Evolutionary conservation across 768 basidiomycete genomes (phyloP).

Genomic region (Coprinopsis cinerea): DNA sequence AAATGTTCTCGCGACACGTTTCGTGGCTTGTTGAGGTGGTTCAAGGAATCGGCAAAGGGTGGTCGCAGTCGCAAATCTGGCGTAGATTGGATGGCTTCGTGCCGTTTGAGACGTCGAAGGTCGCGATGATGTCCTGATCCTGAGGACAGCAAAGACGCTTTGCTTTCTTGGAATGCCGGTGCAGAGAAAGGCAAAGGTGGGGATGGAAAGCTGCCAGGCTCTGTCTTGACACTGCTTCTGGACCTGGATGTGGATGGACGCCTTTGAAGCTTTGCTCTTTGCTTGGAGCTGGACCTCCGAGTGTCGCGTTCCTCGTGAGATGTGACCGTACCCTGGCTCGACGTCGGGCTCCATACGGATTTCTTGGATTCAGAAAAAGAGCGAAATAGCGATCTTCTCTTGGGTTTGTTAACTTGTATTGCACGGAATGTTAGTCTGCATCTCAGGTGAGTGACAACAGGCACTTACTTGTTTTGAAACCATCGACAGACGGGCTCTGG

Average conservation of each 20-base stretch:
- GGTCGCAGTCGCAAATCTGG: neutral
- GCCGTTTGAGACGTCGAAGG: too few species aligned
- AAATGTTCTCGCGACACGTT: neutral
- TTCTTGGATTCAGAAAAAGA: slow-evolving; percentile 7
- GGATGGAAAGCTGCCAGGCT: neutral
- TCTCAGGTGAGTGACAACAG: neutral
- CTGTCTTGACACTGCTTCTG: neutral
- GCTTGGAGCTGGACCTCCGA: neutral
- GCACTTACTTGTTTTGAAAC: too few species aligned
- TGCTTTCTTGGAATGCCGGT: neutral
- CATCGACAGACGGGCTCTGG: too few species aligned
- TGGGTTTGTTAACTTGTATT: neutral
- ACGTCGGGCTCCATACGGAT: neutral
- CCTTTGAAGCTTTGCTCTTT: too few species aligned
- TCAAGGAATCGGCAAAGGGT: neutral
- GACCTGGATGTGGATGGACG: neutral
- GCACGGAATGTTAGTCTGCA: neutral
- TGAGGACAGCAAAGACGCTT: neutral
- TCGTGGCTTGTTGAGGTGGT: neutral
- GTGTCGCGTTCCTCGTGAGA: neutral
- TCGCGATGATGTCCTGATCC: neutral
- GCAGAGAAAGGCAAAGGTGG: neutral
- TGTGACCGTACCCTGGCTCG: neutral
- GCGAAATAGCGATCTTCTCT: slow-evolving; percentile 1
- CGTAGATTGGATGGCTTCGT: neutral